Evolutionary conservation across 2,329 filamentous ascomycete species (phyloP).

Genomic region (Talaromyces albobiverticillius): DNA sequence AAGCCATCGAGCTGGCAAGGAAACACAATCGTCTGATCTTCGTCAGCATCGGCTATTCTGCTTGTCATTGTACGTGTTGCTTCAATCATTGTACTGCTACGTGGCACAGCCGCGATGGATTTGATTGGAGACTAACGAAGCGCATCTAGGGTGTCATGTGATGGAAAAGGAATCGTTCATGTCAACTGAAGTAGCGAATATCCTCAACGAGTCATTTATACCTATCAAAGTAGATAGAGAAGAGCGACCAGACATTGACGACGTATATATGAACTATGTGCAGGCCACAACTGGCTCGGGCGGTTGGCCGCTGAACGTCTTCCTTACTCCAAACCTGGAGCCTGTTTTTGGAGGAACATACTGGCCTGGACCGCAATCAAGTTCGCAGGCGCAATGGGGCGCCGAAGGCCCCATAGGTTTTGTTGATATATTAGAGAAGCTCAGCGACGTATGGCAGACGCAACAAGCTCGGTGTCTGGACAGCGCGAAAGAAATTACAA

Average conservation of each 20-base stretch:
- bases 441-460: constrained; percentile 71
- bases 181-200: constrained; percentile 71
- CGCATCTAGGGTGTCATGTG: constrained; percentile 69
- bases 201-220: constrained; percentile 84
- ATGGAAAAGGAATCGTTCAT: constrained; percentile 92
- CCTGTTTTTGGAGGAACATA: constrained; percentile 96
- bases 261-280: constrained; percentile 98
- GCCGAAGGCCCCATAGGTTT: constrained; percentile 68
- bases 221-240: constrained; percentile 92
- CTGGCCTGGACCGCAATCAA: constrained; percentile 76
- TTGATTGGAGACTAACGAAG: not conserved
- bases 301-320: constrained; percentile 96
- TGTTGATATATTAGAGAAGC: constrained; percentile 75
- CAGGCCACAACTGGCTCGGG: constrained; percentile 87
- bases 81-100: not conserved
- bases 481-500: constrained; percentile 77
- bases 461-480: constrained; percentile 80
- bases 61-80: constrained; percentile 77
- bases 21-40: constrained; percentile 86
- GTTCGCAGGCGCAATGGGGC: constrained; percentile 37
- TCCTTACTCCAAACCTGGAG: constrained; percentile 86
- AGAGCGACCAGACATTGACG: constrained; percentile 88
- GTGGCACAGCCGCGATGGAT: no score
- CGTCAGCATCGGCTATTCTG: constrained; percentile 89
- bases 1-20: constrained; percentile 73